A percentile compares a stretch with the other conserved stretches of the same genome.
Evolutionary conservation across 2,329 filamentous ascomycete species (phyloP).

Genomic region (Cladosporium halotolerans): DNA sequence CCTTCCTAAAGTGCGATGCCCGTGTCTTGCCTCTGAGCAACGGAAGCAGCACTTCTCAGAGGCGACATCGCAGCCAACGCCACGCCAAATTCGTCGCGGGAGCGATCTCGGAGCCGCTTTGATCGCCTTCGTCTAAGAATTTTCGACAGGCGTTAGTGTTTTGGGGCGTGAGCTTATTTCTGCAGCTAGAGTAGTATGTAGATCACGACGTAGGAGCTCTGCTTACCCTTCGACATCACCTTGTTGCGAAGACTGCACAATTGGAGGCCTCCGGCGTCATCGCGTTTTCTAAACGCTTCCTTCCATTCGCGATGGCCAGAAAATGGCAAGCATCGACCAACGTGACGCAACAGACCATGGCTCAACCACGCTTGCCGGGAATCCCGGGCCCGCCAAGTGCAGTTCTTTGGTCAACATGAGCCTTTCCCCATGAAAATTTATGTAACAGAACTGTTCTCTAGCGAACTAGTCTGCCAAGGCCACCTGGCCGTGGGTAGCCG

Average conservation of each 20-base stretch:
- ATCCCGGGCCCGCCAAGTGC: slow-evolving; percentile 4
- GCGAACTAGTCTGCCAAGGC: slow-evolving; percentile 10
- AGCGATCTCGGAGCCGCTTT: background rate
- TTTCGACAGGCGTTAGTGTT: background rate
- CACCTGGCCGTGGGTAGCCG: slow-evolving; percentile 1
- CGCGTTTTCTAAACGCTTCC: background rate
- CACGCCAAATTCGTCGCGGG: background rate
- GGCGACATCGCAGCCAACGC: background rate
- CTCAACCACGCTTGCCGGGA: slow-evolving; percentile 1
- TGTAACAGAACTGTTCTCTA: slow-evolving; percentile 6
- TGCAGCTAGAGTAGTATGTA: background rate
- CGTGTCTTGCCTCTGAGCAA: too few species aligned
- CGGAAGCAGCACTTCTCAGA: too few species aligned
- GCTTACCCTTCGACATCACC: background rate
- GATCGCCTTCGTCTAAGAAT: slow-evolving; percentile 1
- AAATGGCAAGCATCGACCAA: background rate
- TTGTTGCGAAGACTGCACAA: background rate
- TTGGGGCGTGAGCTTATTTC: slow-evolving; percentile 1
- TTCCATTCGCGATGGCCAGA: background rate
- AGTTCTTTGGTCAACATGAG: slow-evolving; percentile 8
- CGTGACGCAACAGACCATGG: background rate
- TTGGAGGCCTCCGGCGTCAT: background rate
- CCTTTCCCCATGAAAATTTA: slow-evolving; percentile 2
- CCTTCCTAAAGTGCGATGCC: too few species aligned
- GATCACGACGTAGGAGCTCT: background rate